Conservation (phyloP, 805 yeast species). For the Diddensiella caesifluorescens region DNA sequence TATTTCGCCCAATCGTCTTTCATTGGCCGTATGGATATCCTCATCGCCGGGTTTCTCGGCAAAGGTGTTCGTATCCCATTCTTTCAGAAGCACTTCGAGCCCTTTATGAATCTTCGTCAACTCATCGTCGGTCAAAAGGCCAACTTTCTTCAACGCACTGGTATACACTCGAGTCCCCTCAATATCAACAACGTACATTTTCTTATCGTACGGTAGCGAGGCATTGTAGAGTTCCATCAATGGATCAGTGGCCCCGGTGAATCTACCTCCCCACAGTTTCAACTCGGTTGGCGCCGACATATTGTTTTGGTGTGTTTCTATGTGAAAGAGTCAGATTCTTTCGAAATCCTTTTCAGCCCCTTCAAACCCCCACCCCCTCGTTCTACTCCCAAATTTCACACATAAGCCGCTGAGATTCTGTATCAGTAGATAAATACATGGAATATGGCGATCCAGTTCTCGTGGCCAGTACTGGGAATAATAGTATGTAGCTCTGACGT, state of each 20-base stretch:
- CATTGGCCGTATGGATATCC: constrained; percentile 98
- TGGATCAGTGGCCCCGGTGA: constrained; percentile 94
- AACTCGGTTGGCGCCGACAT: constrained; percentile 48
- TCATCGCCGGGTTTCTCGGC: constrained; percentile 86
- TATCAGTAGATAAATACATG: neutral
- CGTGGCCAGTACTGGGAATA: constrained; percentile 28
- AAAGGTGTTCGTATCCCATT: constrained; percentile 71
- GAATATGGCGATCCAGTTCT: constrained; percentile 21
- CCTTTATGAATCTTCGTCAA: constrained; percentile 79
- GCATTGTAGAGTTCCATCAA: constrained; percentile 97
- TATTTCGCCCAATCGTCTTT: constrained; percentile 92
- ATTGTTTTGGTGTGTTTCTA: no score
- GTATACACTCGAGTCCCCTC: constrained; percentile 94
- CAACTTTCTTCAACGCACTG: constrained; percentile 73
- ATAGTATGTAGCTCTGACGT: constrained; percentile 14
- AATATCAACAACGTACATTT: constrained; percentile 90
- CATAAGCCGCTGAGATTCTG: no score
- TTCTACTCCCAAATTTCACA: no score
- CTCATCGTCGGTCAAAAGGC: constrained; percentile 68
- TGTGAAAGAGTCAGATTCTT: neutral
- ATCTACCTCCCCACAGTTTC: constrained; percentile 97
- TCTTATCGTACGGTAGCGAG: constrained; percentile 90
- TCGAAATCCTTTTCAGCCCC: neutral
- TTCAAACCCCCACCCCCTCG: neutral
- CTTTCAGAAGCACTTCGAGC: constrained; percentile 59